Conservation (phyloP, 1,284 basidiomycete genomes). For the Ustilago tritici region DNA sequence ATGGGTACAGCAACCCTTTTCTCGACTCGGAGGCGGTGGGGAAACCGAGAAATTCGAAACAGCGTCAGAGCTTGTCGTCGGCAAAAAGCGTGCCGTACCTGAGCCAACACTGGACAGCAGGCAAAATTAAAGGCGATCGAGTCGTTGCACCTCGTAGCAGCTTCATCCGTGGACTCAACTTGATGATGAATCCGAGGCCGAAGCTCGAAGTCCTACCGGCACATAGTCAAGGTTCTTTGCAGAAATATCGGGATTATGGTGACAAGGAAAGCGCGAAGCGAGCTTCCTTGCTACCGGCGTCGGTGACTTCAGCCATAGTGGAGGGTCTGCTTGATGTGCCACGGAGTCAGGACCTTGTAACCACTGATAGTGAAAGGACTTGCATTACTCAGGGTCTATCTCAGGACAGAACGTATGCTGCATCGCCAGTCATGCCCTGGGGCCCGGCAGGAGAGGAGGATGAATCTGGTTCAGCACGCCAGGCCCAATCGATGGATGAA, state of each 20-base stretch:
- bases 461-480: neutral
- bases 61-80: slow-evolving; percentile 16
- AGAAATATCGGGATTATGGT: neutral
- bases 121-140: slow-evolving; percentile 35
- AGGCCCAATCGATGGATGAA: neutral
- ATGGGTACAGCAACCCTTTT: slow-evolving; percentile 20
- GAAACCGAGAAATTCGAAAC: neutral
- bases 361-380: slow-evolving; percentile 19
- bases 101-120: slow-evolving; percentile 40
- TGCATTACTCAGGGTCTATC: slow-evolving; percentile 6
- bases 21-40: neutral
- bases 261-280: neutral
- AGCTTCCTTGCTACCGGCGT: neutral
- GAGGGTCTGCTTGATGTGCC: slow-evolving; percentile 13
- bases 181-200: slow-evolving; percentile 42
- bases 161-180: slow-evolving; percentile 30
- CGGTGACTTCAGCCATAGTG: slow-evolving; percentile 10
- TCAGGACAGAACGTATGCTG: neutral
- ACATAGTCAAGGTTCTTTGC: neutral
- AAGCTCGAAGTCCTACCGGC: slow-evolving; percentile 41
- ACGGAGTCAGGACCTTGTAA: neutral
- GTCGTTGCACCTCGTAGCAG: slow-evolving; percentile 38
- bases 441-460: neutral
- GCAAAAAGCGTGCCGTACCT: slow-evolving; percentile 38
- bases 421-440: neutral